phyloP scores from a whole-genome alignment of 345 rosid genomes.

The Salix arbutifolia region DNA sequence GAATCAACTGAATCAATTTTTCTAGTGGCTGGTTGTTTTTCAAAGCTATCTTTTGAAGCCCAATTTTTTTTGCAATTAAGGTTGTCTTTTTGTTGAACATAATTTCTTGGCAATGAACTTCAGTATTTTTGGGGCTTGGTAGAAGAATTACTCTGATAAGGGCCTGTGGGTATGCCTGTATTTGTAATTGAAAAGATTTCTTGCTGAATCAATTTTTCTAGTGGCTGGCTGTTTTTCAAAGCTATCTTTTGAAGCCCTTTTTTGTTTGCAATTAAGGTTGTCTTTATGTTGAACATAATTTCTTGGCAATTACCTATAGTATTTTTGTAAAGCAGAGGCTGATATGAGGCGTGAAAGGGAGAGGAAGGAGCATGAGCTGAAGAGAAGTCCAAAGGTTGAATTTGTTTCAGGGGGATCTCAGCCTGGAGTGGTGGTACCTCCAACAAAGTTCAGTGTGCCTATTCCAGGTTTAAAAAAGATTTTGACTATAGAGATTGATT shows the following conservation, averaged over 20 bases:
- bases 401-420: slow-evolving; percentile 62
- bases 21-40: not conserved
- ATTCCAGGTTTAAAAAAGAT: slow-evolving; percentile 42
- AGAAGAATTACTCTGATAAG: not conserved
- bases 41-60: not conserved
- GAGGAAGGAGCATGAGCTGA: slow-evolving; percentile 81
- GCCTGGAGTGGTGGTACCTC: slow-evolving; percentile 45
- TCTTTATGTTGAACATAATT: not conserved
- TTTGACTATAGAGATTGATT: not conserved
- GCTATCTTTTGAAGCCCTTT: not conserved
- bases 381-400: slow-evolving; percentile 75
- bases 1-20: not conserved
- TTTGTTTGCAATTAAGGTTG: not conserved
- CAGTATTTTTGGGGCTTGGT: not conserved
- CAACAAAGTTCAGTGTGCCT: slow-evolving; percentile 57
- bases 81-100: not conserved
- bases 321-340: slow-evolving; percentile 48
- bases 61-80: not conserved
- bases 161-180: not conserved
- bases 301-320: not conserved
- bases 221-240: not conserved
- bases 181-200: not conserved
- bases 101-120: not conserved
- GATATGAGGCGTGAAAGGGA: slow-evolving; percentile 79
- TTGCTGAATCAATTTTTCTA: not conserved